phyloP scores from a whole-genome alignment of 2,329 filamentous ascomycete genomes.

The Plectosphaerella plurivora region DNA sequence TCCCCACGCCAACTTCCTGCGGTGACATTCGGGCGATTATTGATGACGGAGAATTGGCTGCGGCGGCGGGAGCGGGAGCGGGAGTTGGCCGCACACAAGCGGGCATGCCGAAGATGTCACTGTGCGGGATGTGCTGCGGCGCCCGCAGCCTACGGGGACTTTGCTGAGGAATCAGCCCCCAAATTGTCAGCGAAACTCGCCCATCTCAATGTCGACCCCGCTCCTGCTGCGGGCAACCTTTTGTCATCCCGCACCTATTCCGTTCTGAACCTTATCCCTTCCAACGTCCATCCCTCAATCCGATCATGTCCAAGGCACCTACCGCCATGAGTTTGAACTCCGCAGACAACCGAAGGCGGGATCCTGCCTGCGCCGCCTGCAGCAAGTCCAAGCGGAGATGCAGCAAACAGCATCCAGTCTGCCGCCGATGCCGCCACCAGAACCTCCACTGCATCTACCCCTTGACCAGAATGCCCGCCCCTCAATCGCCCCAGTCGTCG shows the following conservation, averaged over 20 bases:
- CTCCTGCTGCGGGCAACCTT: neutral
- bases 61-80: neutral
- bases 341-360: neutral
- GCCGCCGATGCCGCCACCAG: constrained; percentile 12
- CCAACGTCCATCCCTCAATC: neutral
- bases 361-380: constrained; percentile 5
- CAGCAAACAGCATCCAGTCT: constrained; percentile 12
- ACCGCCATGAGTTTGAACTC: neutral
- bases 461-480: neutral
- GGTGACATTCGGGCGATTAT: neutral
- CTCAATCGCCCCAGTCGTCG: neutral
- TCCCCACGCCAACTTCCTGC: neutral
- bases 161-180: neutral
- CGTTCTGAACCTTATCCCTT: neutral
- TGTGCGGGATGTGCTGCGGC: neutral
- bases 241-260: no score
- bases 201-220: neutral
- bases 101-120: no score
- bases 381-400: constrained; percentile 14
- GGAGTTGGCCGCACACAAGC: neutral
- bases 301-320: neutral
- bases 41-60: neutral
- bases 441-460: constrained; percentile 7
- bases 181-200: neutral
- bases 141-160: neutral